Base-by-base conservation (phyloP, 2,329 filamentous ascomycete genomes). In the Ophiostoma sp. region DNA sequence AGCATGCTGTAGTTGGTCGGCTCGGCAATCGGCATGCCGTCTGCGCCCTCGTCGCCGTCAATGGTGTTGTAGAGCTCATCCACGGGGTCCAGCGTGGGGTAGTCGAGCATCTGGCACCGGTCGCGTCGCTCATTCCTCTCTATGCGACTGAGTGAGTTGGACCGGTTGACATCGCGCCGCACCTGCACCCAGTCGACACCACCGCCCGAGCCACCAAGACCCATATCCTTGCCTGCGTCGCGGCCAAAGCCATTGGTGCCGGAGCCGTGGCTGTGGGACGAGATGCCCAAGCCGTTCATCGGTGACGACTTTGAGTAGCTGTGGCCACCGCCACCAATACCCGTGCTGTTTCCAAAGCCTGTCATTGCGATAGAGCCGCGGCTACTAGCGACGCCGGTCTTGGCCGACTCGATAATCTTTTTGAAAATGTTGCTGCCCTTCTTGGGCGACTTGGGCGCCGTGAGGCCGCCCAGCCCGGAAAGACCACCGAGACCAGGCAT, bases 121-220 rank as follows among this genome's bases (percentile, higher is more conserved):
- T 99, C 94, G 60, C 87, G 89, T 67, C 94, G 84, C 76, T 99
- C 95, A 52, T 87, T 83, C 27, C 89, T 86, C 79, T 99, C 95
- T 72, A 94, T 95, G 70, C 88, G 89, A 77, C 93, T 97, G 49
- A 97, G 82, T 0, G 94, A 95, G 75, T 97, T 98, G 3, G 94
- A 96, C 47, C 95, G 87, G 77, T 99, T 98, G 64, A 99, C 90
- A 78, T 99, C 96, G 63, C 95, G 87, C 47, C 95, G 89, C 36
- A 98, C 93, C 76, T 98, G 93, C n/a, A 99, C 93, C 93, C 95
- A 99, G 76, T 98, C 94, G 14, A 91, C 84, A 1, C 82, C 81
- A 11, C 80, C 80, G 27, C 81, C 84, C 11, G 52, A 36, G 7
- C 41, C 67, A 5, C 81, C 84, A 6, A 90, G 77, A 2, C 90